phyloP scores from a whole-genome alignment of 1,284 basidiomycete species.

The Tilletia indica region DNA sequence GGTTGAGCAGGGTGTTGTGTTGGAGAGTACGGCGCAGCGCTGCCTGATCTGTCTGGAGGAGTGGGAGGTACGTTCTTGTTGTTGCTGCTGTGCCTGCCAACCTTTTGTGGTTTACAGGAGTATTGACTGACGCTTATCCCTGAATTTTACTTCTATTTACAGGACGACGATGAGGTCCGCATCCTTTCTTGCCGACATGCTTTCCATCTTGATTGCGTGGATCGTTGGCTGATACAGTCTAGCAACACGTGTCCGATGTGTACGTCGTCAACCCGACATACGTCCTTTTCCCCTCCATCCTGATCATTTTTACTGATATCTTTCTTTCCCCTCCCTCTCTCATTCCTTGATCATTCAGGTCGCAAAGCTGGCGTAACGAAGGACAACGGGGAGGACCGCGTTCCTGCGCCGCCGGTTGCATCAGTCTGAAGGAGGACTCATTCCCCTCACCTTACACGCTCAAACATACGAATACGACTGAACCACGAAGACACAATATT shows the following conservation, averaged over 20 bases:
- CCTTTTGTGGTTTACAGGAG: too few relatives aligned
- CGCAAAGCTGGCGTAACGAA: slow-evolving; percentile 15
- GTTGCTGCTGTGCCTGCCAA: neutral
- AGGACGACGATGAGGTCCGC: slow-evolving; percentile 68
- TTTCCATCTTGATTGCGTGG: slow-evolving; percentile 81
- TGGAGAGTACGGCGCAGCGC: slow-evolving; percentile 72
- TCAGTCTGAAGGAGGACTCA: too few relatives aligned
- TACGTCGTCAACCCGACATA: neutral
- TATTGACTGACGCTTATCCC: too few relatives aligned
- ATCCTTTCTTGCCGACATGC: slow-evolving; percentile 77
- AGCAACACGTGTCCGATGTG: slow-evolving; percentile 74
- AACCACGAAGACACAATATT: too few relatives aligned
- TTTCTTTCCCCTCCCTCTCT: neutral
- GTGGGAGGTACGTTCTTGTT: slow-evolving; percentile 61
- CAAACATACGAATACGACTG: too few relatives aligned
- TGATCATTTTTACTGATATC: too few relatives aligned
- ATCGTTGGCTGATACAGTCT: slow-evolving; percentile 77
- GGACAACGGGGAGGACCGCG: neutral
- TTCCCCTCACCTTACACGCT: too few relatives aligned
- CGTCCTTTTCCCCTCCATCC: too few relatives aligned
- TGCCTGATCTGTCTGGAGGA: slow-evolving; percentile 75
- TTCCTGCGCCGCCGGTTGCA: neutral
- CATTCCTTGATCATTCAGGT: neutral
- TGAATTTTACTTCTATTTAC: too few relatives aligned
- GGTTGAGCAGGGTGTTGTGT: slow-evolving; percentile 66